phyloP scores from a whole-genome alignment of 1,284 basidiomycete species.

The Puccinia hordei region DNA sequence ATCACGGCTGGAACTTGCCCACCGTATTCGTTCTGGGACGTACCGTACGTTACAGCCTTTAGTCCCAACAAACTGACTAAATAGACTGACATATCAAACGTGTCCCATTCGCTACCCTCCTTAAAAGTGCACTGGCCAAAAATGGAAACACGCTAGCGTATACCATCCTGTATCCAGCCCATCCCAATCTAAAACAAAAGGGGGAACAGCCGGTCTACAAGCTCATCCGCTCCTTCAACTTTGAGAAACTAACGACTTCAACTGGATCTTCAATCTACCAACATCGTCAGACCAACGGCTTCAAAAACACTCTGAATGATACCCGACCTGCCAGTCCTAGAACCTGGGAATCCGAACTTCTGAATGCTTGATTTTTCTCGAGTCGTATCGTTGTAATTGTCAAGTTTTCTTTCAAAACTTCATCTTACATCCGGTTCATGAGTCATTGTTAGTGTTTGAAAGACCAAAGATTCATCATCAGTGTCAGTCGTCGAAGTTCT shows the following conservation, averaged over 20 bases:
- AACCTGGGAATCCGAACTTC: constrained; percentile 27
- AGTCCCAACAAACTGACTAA: background rate
- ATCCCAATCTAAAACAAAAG: constrained; percentile 54
- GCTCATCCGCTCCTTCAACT: constrained; percentile 78
- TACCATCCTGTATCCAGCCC: constrained; percentile 57
- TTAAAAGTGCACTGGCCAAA: constrained; percentile 67
- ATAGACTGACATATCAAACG: no score
- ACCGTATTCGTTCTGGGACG: constrained; percentile 85
- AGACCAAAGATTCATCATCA: background rate
- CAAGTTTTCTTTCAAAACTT: no score
- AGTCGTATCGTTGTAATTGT: no score
- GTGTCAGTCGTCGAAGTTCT: background rate
- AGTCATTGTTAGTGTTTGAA: background rate
- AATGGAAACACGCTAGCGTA: constrained; percentile 65
- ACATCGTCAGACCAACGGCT: constrained; percentile 87
- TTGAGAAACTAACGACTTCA: constrained; percentile 64
- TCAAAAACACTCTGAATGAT: constrained; percentile 57
- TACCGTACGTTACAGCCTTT: constrained; percentile 52
- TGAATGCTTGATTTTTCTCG: background rate
- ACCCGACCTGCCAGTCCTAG: background rate
- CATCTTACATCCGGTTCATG: no score
- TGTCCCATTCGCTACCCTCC: constrained; percentile 54
- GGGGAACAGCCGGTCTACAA: constrained; percentile 69
- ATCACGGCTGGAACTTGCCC: constrained; percentile 55
- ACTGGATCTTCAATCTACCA: constrained; percentile 66